Evolutionary conservation across 2,329 filamentous ascomycete species (phyloP).

Genomic region (Apiospora phragmitis): DNA sequence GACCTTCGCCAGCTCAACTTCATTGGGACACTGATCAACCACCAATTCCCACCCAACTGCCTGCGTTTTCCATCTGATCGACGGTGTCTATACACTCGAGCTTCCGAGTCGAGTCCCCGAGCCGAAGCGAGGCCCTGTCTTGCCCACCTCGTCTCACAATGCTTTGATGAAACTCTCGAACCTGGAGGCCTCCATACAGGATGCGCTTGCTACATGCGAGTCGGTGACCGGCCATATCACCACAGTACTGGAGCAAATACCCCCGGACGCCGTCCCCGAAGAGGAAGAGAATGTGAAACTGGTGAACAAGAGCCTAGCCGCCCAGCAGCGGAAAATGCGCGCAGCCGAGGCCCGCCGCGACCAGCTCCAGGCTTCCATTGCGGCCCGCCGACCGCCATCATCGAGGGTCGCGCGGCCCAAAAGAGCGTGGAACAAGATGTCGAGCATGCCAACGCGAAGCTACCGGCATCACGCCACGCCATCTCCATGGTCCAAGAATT

Average conservation of each 20-base stretch:
- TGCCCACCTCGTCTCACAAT: constrained; percentile 78
- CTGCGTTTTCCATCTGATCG: constrained; percentile 81
- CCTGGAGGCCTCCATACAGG: constrained; percentile 86
- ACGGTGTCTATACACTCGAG: constrained; percentile 84
- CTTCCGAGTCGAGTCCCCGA: constrained; percentile 53
- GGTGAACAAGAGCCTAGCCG: constrained; percentile 55
- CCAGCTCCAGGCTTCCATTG: constrained; percentile 68
- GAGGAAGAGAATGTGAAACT: constrained; percentile 51
- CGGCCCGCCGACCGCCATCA: constrained; percentile 68
- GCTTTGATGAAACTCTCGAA: constrained; percentile 85
- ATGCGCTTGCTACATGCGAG: constrained; percentile 77
- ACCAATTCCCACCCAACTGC: constrained; percentile 77
- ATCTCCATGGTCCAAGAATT: constrained; percentile 60
- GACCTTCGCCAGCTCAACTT: constrained; percentile 76
- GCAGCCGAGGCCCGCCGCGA: constrained; percentile 62
- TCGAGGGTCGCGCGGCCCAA: constrained; percentile 60
- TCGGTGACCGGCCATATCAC: constrained; percentile 79
- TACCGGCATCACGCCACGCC: constrained; percentile 56
- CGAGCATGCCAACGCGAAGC: constrained; percentile 57
- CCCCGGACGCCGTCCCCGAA: constrained; percentile 43
- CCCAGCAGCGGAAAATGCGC: constrained; percentile 67
- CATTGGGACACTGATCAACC: constrained; percentile 69
- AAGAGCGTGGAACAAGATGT: constrained; percentile 61
- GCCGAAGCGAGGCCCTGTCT: constrained; percentile 51
- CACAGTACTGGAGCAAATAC: constrained; percentile 45